Base-by-base conservation (phyloP, 2,329 filamentous ascomycete genomes). In the Aphanoascus verrucosus region DNA sequence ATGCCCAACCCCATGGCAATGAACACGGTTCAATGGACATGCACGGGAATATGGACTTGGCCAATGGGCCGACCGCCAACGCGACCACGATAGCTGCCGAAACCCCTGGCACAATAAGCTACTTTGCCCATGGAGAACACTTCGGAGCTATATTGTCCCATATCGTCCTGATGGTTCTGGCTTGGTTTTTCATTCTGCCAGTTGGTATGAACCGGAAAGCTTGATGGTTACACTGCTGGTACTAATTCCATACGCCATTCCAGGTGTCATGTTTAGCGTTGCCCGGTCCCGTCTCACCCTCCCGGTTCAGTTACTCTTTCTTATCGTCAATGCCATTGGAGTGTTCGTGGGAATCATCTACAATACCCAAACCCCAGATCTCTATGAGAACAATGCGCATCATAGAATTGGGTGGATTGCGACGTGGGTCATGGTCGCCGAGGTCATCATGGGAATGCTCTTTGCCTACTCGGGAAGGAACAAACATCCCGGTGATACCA, bases 381-480 rank as follows among this genome's bases (percentile, higher is more conserved):
- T 96, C 19, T 96, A 95, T 66, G 82, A 83, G 32, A 84, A 86
- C 65, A 94, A 94, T 65, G 80, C 85, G n/a, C 90, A 96, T 67
- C 83, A 89, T 72, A 89, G 86, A 67, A 77, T 91, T 42, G 89
- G 89, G 52, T 97, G 91, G 91, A 75, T 87, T 41, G 77, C 85
- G 31, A 91, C 85, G 2, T 85, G 81, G 75, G 74, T 90, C 3
- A 76, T 86, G 9, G 76, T 76, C 50, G 81, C 78, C 0, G 91
- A 95, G 71, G 77, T 85, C 14, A 62, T 85, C 38, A 73, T 94
- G 65, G 80, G 81, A 47, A 65, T 88, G 52, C 70, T 88, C 45
- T 82, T 82, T 50, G 72, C 77, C 41, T 79, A 85, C 56, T 75
- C 78, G 3, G 75, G 77, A 14, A 68, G 68, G 20, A 66, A 76